Base-by-base conservation (phyloP, 1,284 basidiomycete genomes). In the Cryptococcus sp. region DNA sequence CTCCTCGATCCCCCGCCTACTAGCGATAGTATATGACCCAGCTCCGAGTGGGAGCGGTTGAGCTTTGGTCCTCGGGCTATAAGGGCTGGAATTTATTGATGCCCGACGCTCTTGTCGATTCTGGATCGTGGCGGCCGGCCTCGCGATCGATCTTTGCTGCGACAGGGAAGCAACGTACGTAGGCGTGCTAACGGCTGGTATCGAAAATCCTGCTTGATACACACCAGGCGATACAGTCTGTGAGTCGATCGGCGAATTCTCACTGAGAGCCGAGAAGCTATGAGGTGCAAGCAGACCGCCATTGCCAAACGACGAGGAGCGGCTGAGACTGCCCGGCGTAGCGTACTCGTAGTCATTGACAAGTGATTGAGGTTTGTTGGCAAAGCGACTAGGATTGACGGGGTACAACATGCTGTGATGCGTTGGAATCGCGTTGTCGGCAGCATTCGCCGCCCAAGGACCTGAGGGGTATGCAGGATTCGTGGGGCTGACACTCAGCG, bases 181-280 rank as follows among this genome's bases (percentile, higher is more conserved):
- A n/a, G 47, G 55, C 11, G 44, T 40, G 46, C 45, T 40, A 19
- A 17, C 19, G 8, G 38, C 35, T 16, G 47, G 13, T 40, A 11
- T 50, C 49, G 20, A 56, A 49, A 5, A 53, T 10, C 60, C 60
- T 15, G 54, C 22, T 45, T 65, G 61, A 38, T 56, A 60, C 6
- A 62, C 49, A 7, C 64, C 58, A 13, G 61, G 61, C 17, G 64
- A 65, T 4, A 62, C 53, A 1, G 64, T 65, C 10, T 27, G 31
- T 4, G 54, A 57, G 17, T 41, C 47, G n/a, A 50, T 38, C 15
- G 60, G 56, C 13, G 57, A 53, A n/a, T 53, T 22, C 13, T 47
- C 49, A 20, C 54, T 50, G 17, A 62, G 44, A 10, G 42, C 54
- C 3, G 59, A 60, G 40, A 50, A 52, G 10, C 23, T 25, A n/a